A percentile compares a stretch with the other conserved stretches of the same genome.
Evolutionary conservation across 1,284 basidiomycete genomes (phyloP).

Genomic region (Mycena citricolor): DNA sequence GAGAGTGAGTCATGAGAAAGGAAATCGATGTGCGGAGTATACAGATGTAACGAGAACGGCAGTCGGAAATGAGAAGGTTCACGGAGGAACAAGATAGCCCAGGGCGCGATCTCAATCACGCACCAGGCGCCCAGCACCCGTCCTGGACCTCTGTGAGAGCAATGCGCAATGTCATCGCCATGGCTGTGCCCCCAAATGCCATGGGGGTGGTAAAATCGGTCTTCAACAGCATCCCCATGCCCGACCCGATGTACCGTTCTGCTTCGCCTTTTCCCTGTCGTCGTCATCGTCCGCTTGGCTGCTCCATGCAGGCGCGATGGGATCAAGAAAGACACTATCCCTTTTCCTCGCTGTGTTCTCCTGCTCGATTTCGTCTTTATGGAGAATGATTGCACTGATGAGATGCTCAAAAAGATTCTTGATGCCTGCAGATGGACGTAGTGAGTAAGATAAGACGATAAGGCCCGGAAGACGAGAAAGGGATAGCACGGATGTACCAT

Average conservation of each 20-base stretch:
- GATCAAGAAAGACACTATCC: constrained; percentile 75
- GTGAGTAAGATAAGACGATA: constrained; percentile 10
- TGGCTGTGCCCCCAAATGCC: too few relatives aligned
- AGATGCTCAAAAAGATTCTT: constrained; percentile 73
- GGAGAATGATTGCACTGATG: constrained; percentile 72
- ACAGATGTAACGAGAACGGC: too few relatives aligned
- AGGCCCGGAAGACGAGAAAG: constrained; percentile 16
- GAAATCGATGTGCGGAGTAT: too few relatives aligned
- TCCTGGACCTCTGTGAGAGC: too few relatives aligned
- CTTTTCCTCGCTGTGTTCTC: constrained; percentile 76
- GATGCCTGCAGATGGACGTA: constrained; percentile 53
- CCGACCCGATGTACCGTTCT: constrained; percentile 39
- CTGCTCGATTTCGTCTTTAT: constrained; percentile 74
- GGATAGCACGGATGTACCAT: constrained; percentile 8
- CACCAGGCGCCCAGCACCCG: too few relatives aligned
- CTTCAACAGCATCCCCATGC: constrained; percentile 71
- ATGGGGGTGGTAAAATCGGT: too few relatives aligned
- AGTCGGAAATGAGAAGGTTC: too few relatives aligned
- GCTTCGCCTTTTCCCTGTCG: constrained; percentile 62
- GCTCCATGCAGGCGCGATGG: constrained; percentile 66
- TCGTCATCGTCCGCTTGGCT: constrained; percentile 80
- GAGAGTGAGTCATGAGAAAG: too few relatives aligned
- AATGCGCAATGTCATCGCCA: too few relatives aligned
- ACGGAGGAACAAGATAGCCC: too few relatives aligned
- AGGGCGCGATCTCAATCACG: too few relatives aligned